Evolutionary conservation across 225 moss, liverwort and hornwort genomes (phyloP), one percentile per base, ranked within the genome.

Genomic region (Ulota crispa): DNA sequence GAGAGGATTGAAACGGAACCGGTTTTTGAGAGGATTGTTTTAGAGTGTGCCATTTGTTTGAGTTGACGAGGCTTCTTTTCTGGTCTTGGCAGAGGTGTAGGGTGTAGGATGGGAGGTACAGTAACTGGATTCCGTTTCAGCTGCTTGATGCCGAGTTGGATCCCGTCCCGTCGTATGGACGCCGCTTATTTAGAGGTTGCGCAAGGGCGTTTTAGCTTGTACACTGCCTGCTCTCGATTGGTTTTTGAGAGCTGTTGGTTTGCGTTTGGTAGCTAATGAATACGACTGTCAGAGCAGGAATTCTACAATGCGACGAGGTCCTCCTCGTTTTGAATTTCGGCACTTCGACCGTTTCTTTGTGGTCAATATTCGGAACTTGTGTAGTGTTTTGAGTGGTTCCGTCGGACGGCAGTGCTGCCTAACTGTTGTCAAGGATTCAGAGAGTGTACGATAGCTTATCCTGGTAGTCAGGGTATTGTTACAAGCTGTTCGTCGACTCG

Each of bases 271-370:
- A 52, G 42, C 53, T 4, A 5, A 5, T 21, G 70, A 47, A 72
- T 77, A 77, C 67, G 57, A 70, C 21, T 77, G 68, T 80, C 71
- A 54, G 80, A 70, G 42, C 50, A 76, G 54, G n/a, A 36, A 54
- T 82, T 54, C 62, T 41, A 21, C 41, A 23, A 57, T 86, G 63
- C n/a, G 55, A 73, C 36, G 64, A 70, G 54, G 62, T 73, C 64
- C 24, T 57, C 31, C 43, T 59, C 67, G 23, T 68, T 66, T 87
- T 71, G 75, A 62, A 79, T 60, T 52, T 57, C 37, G 16, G 42
- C 39, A 2, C 23, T 72, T 83, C 65, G 87, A 79, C 82, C 54
- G 75, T 76, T 87, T 85, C 85, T 75, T 37, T 34, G 45, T 41
- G 78, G 12, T 60, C 64, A 23, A 30, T 47, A 37, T 60, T 77